phyloP scores from a whole-genome alignment of 83 land plant species.

The Picea abies region DNA sequence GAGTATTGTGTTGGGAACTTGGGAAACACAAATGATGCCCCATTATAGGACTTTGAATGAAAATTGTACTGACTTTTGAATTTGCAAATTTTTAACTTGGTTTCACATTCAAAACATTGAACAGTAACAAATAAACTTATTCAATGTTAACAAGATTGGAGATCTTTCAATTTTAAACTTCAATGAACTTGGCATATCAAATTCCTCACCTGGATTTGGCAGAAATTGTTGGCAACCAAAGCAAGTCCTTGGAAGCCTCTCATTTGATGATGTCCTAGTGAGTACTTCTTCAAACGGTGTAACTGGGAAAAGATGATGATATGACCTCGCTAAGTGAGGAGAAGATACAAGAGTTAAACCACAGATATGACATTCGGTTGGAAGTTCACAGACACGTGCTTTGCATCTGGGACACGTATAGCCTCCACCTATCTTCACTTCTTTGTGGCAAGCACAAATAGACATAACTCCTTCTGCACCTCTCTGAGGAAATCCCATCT shows the following conservation, averaged over 20 bases:
- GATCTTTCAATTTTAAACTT: background rate
- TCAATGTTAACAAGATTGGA: background rate
- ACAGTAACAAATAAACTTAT: background rate
- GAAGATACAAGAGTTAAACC: conserved; percentile 93
- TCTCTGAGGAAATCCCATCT: conserved; percentile 97
- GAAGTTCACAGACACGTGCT: conserved; percentile 95
- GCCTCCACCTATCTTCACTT: conserved; percentile 91
- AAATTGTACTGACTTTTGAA: background rate
- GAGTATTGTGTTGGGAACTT: no score
- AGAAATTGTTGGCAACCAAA: conserved; percentile 92
- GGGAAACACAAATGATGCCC: background rate
- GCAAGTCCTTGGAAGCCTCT: conserved; percentile 51
- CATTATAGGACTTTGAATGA: no score
- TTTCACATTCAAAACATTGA: background rate
- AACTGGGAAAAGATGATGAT: conserved; percentile 98
- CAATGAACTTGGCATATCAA: background rate
- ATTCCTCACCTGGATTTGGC: conserved; percentile 53
- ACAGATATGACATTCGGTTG: conserved; percentile 89
- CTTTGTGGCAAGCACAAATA: conserved; percentile 94
- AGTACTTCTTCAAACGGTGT: conserved; percentile 78
- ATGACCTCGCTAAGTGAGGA: conserved; percentile 98
- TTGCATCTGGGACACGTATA: conserved; percentile 97
- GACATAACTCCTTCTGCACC: conserved; percentile 89
- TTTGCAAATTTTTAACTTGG: background rate
- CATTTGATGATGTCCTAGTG: conserved; percentile 23